Percentiles rank a stretch among this genome's conserved stretches.
Conservation (phyloP, 1,139 yeast species). For the Kodamaea derodonti region DNA sequence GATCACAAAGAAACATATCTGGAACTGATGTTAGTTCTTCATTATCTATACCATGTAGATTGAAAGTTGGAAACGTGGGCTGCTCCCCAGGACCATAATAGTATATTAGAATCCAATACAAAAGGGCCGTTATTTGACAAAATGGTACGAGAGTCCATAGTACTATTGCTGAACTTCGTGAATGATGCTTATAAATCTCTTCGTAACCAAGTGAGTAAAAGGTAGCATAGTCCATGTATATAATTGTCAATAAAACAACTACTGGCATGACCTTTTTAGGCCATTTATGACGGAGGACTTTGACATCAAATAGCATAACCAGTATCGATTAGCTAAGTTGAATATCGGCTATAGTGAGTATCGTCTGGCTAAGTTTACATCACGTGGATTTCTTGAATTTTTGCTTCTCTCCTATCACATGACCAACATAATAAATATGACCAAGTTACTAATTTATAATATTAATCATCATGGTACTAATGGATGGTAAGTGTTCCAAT, state of each 20-base stretch:
- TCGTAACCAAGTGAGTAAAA: constrained; percentile 35
- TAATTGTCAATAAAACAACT: constrained; percentile 21
- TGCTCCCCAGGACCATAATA: constrained; percentile 34
- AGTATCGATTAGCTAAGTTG: too few relatives aligned
- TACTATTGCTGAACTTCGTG: constrained; percentile 29
- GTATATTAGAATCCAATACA: constrained; percentile 32
- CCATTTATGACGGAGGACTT: constrained; percentile 10
- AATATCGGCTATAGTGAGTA: too few relatives aligned
- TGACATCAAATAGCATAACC: constrained; percentile 12
- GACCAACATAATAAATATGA: too few relatives aligned
- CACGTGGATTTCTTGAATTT: too few relatives aligned
- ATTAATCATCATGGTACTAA: constrained; percentile 3
- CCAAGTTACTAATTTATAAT: too few relatives aligned
- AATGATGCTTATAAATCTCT: constrained; percentile 30
- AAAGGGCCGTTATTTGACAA: constrained; percentile 19
- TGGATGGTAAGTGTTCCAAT: constrained; percentile 8
- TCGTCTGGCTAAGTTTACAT: too few relatives aligned
- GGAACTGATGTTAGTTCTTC: constrained; percentile 34
- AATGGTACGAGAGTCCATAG: constrained; percentile 33
- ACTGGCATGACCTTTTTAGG: constrained; percentile 20
- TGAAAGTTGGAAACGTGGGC: constrained; percentile 22
- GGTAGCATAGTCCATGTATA: constrained; percentile 30
- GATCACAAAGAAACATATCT: constrained; percentile 52
- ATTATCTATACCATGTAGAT: constrained; percentile 18
- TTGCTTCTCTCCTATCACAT: too few relatives aligned